Conservation (phyloP, 495 filamentous ascomycete genomes). For the Cercophora sp. region DNA sequence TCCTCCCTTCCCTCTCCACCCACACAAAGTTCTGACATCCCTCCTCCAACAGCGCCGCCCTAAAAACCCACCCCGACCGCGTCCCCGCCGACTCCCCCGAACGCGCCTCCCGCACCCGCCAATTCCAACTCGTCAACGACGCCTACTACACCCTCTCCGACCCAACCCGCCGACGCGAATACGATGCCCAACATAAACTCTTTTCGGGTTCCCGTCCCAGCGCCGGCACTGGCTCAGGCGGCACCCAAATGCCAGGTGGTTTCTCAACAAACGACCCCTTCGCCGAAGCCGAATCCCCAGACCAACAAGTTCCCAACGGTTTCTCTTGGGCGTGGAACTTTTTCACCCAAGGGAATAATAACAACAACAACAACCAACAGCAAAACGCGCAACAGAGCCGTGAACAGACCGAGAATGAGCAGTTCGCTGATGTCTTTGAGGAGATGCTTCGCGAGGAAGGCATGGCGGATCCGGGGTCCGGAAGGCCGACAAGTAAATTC, state of each 20-base stretch:
- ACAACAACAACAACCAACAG: not conserved
- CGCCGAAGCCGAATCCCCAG: slow-evolving; percentile 53
- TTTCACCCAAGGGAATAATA: slow-evolving; percentile 34
- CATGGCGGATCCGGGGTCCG: slow-evolving; percentile 46
- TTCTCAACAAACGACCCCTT: slow-evolving; percentile 47
- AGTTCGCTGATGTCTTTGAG: slow-evolving; percentile 91
- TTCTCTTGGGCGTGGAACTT: slow-evolving; percentile 51
- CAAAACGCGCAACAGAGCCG: slow-evolving; percentile 22
- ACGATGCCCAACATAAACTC: slow-evolving; percentile 65
- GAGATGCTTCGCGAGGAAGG: slow-evolving; percentile 97
- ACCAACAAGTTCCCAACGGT: slow-evolving; percentile 29
- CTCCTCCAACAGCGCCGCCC: slow-evolving; percentile 67
- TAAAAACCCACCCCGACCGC: slow-evolving; percentile 92
- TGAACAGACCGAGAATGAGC: slow-evolving; percentile 55
- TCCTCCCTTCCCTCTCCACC: not conserved
- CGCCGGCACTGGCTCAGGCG: not conserved
- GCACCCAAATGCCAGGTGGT: slow-evolving; percentile 25
- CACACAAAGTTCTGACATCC: slow-evolving; percentile 3
- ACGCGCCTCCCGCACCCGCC: slow-evolving; percentile 72
- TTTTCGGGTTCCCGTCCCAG: slow-evolving; percentile 22
- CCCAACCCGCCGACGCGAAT: slow-evolving; percentile 72
- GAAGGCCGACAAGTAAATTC: slow-evolving; percentile 65
- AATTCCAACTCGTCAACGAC: slow-evolving; percentile 96
- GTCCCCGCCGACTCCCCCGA: slow-evolving; percentile 83
- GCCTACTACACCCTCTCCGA: slow-evolving; percentile 96